Evolutionary conservation across 805 yeast species (phyloP), one percentile per base, ranked within the genome.

Genomic region (Metschnikowia colocasiae): DNA sequence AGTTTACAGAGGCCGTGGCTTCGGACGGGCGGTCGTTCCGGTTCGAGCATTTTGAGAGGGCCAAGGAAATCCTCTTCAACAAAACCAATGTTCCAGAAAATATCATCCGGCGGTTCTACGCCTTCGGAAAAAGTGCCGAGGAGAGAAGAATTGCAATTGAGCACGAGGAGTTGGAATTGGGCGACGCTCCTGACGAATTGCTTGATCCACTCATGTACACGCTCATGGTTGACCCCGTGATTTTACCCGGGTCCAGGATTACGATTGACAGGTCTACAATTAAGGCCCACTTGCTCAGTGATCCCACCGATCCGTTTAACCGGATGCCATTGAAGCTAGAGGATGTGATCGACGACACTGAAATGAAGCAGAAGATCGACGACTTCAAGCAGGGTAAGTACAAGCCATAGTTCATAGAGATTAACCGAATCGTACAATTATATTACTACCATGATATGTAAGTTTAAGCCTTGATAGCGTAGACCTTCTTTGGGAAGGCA

Each of bases 401-500:
- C 15, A 41, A 27, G 18, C 23, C 45, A 30, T 40, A 33, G 23
- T 38, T 8, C 18, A 25, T 23, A 23, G 25, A 33, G 27, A 15
- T 10, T 25, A 15, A 43, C 54, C 56, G 51, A 49, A 48, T 53
- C 55, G 55, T 55, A 53, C 54, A 50, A 55, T 52, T 53, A 51
- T 54, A 54, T 51, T 51, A 55, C 50, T 53, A 53, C 57, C 58
- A 51, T 55, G 54, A 42, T 53, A 54, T 52, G 49, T 50, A 51
- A 50, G 45, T 59, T 83, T 86, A 92, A 80, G 97, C 98, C 85
- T 91, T 92, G 81, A 94, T 87, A 74, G 98, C 98, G 79, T 80
- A 94, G 79, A 86, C 87, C 85, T 95, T 90, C 80, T 85, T 91
- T 75, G 99, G 98, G 96, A 85, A 90, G 77, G 97, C 96, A 68